phyloP scores from a whole-genome alignment of 2,329 filamentous ascomycete genomes.

The Colletotrichum sp. region DNA sequence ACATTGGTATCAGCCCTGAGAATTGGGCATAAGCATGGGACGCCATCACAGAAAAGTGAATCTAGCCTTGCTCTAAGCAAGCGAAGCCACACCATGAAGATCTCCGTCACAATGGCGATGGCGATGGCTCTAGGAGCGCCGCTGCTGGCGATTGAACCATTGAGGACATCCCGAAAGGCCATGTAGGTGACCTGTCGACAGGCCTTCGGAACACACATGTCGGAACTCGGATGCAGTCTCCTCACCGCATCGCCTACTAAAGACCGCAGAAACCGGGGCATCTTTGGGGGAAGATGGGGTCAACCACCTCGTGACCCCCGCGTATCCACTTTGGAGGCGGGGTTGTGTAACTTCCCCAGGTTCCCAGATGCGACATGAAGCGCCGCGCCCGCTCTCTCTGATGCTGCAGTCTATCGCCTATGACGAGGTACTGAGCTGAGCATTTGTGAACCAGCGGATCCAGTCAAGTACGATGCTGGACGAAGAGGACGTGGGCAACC shows the following conservation, averaged over 20 bases:
- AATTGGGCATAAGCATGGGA: constrained; percentile 14
- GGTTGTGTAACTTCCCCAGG: neutral
- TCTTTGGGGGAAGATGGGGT: neutral
- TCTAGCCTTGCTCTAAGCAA: no score
- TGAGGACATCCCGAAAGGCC: neutral
- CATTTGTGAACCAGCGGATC: neutral
- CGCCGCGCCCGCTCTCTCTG: neutral
- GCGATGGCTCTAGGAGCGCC: neutral
- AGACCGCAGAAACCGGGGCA: neutral
- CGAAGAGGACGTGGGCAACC: neutral
- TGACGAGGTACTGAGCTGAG: neutral
- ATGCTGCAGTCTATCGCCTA: neutral
- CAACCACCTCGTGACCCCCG: neutral
- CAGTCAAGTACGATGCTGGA: neutral
- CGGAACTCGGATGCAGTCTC: neutral
- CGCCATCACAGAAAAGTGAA: no score
- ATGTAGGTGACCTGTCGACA: neutral
- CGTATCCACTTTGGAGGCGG: neutral
- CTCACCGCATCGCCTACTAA: neutral
- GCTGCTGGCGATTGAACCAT: neutral
- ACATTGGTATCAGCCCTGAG: constrained; percentile 23
- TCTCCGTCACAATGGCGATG: neutral
- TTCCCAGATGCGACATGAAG: neutral
- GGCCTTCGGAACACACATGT: neutral
- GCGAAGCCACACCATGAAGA: no score